A percentile compares a stretch with the other conserved stretches of the same genome.
Evolutionary conservation across 2,329 filamentous ascomycete genomes (phyloP).

Genomic region (Alternaria hordeiaustralica): DNA sequence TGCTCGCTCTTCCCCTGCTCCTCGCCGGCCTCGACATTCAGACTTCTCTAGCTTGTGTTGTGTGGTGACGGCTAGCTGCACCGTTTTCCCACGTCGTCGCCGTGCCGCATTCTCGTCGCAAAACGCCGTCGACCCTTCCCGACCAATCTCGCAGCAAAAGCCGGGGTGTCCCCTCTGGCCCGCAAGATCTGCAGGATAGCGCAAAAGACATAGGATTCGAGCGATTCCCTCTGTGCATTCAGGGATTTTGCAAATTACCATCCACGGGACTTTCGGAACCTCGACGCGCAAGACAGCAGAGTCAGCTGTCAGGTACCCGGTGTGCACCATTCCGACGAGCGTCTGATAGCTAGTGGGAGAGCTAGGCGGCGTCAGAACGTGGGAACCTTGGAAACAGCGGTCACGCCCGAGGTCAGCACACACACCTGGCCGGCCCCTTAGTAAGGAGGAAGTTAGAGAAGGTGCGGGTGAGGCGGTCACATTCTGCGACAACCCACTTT

Average conservation of each 20-base stretch:
- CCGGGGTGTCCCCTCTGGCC: slow-evolving; percentile 13
- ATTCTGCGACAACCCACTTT: slow-evolving; percentile 14
- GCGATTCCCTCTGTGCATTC: slow-evolving; percentile 1
- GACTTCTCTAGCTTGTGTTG: slow-evolving; percentile 4
- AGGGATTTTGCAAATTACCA: slow-evolving; percentile 3
- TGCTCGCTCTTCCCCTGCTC: neutral
- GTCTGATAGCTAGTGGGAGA: slow-evolving; percentile 23
- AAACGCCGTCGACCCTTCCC: slow-evolving; percentile 10
- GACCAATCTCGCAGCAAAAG: slow-evolving; percentile 22
- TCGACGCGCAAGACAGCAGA: slow-evolving; percentile 4
- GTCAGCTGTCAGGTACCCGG: slow-evolving; percentile 23
- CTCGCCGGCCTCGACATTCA: neutral
- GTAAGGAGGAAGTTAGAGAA: slow-evolving; percentile 11
- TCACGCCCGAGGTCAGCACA: slow-evolving; percentile 31
- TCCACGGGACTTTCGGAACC: slow-evolving; percentile 1
- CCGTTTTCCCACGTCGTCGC: slow-evolving; percentile 3
- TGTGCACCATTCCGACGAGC: slow-evolving; percentile 10
- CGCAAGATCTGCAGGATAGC: slow-evolving; percentile 20
- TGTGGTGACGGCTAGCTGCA: slow-evolving; percentile 12
- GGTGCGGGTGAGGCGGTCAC: slow-evolving; percentile 19
- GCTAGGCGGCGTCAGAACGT: slow-evolving; percentile 22
- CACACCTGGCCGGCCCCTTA: slow-evolving; percentile 2
- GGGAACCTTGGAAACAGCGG: slow-evolving; percentile 20
- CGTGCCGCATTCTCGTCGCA: slow-evolving; percentile 13
- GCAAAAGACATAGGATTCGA: neutral